phyloP scores from a whole-genome alignment of 306 rosid genomes.

The Gastrolobium villosum region DNA sequence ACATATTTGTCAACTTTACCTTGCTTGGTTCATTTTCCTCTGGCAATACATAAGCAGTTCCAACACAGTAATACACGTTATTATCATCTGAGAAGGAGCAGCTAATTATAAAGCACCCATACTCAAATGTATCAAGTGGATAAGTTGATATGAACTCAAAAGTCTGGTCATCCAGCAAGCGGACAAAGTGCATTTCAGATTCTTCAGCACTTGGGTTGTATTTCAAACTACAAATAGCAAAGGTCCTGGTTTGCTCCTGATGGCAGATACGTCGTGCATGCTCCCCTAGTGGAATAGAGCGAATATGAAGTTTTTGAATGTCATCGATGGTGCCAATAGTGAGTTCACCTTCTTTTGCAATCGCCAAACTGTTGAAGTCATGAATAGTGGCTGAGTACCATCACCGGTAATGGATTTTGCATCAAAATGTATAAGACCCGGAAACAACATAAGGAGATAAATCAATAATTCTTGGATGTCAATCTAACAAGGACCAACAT shows the following conservation, averaged over 20 bases:
- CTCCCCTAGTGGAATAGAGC: slow-evolving; percentile 94
- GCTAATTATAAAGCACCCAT: slow-evolving; percentile 93
- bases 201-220: slow-evolving; percentile 85
- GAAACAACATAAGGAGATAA: slow-evolving; percentile 17
- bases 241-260: slow-evolving; percentile 97
- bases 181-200: slow-evolving; percentile 86
- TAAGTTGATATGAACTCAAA: slow-evolving; percentile 88
- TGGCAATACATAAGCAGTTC: slow-evolving; percentile 94
- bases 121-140: slow-evolving; percentile 85
- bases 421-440: slow-evolving; percentile 35
- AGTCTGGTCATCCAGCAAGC: slow-evolving; percentile 95
- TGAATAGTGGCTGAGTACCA: slow-evolving; percentile 37
- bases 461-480: slow-evolving; percentile 20
- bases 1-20: slow-evolving; percentile 52
- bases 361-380: slow-evolving; percentile 80
- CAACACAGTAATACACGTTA: slow-evolving; percentile 93
- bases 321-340: slow-evolving; percentile 99
- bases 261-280: slow-evolving; percentile 95
- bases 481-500: slow-evolving; percentile 32
- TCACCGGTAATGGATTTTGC: slow-evolving; percentile 7
- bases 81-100: slow-evolving; percentile 97
- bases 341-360: slow-evolving; percentile 98
- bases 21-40: slow-evolving; percentile 98
- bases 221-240: slow-evolving; percentile 86
- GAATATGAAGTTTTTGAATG: slow-evolving; percentile 98